Percentiles rank a stretch among this genome's conserved stretches.
Evolutionary conservation across 1,284 basidiomycete species (phyloP).

Genomic region (Ustilago nuda): DNA sequence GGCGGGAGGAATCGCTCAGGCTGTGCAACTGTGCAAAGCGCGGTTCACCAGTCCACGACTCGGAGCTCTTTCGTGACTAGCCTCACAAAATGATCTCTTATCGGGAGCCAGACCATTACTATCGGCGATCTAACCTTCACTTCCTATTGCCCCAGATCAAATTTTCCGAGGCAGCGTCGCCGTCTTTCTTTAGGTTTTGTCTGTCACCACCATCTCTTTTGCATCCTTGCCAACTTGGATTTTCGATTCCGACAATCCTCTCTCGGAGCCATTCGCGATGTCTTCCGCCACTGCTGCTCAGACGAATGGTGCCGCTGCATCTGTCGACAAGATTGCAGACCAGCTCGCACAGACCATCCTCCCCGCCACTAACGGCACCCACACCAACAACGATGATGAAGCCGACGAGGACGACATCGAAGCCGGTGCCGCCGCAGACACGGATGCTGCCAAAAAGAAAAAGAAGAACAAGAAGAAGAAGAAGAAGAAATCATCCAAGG

Average conservation of each 20-base stretch:
- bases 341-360: constrained; percentile 42
- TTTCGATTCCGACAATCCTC: background rate
- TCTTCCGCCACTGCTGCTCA: constrained; percentile 22
- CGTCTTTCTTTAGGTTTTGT: background rate
- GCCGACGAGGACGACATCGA: constrained; percentile 48
- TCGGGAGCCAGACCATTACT: too few species aligned
- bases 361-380: constrained; percentile 31
- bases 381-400: constrained; percentile 41
- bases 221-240: background rate
- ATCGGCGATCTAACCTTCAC: too few species aligned
- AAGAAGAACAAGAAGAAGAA: constrained; percentile 89
- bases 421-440: constrained; percentile 30
- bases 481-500: constrained; percentile 67
- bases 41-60: background rate
- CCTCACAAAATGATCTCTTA: too few species aligned
- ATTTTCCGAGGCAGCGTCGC: too few species aligned
- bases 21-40: background rate
- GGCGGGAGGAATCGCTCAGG: background rate
- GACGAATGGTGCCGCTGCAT: constrained; percentile 24
- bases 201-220: background rate
- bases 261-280: constrained; percentile 8
- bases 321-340: constrained; percentile 46
- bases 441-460: constrained; percentile 71
- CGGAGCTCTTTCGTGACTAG: too few species aligned
- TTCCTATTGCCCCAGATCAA: too few species aligned